Evolutionary conservation across 1,139 yeast species (phyloP).

Genomic region (Pichia inconspicua): DNA sequence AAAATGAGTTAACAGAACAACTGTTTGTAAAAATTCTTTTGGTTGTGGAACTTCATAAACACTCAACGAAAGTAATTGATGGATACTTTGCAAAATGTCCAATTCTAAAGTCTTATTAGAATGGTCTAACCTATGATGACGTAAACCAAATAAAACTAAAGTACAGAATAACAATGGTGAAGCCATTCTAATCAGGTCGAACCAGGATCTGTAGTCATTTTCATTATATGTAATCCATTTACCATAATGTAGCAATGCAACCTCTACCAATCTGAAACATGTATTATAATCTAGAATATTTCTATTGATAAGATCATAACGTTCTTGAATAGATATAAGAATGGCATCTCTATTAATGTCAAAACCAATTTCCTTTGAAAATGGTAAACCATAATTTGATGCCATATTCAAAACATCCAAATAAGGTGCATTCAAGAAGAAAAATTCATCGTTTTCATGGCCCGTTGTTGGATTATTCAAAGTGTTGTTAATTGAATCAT

Average conservation of each 20-base stretch:
- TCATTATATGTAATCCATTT: slow-evolving; percentile 63
- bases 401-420: slow-evolving; percentile 36
- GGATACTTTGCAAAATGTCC: slow-evolving; percentile 30
- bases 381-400: slow-evolving; percentile 31
- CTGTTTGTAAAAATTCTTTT: slow-evolving; percentile 49
- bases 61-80: slow-evolving; percentile 40
- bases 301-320: slow-evolving; percentile 37
- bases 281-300: slow-evolving; percentile 44
- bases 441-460: slow-evolving; percentile 25
- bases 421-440: slow-evolving; percentile 45
- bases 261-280: slow-evolving; percentile 40
- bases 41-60: slow-evolving; percentile 38
- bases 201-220: slow-evolving; percentile 39
- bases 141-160: slow-evolving; percentile 52
- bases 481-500: not conserved
- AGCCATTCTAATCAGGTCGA: slow-evolving; percentile 41
- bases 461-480: not conserved
- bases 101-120: slow-evolving; percentile 23
- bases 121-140: slow-evolving; percentile 32
- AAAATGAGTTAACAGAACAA: slow-evolving; percentile 53
- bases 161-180: slow-evolving; percentile 57
- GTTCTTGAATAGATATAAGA: slow-evolving; percentile 7
- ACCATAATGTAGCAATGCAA: slow-evolving; percentile 56
- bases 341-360: slow-evolving; percentile 29
- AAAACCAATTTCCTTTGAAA: slow-evolving; percentile 34